Conservation (phyloP, 441 rosid genomes). For the Kokia cookei region DNA sequence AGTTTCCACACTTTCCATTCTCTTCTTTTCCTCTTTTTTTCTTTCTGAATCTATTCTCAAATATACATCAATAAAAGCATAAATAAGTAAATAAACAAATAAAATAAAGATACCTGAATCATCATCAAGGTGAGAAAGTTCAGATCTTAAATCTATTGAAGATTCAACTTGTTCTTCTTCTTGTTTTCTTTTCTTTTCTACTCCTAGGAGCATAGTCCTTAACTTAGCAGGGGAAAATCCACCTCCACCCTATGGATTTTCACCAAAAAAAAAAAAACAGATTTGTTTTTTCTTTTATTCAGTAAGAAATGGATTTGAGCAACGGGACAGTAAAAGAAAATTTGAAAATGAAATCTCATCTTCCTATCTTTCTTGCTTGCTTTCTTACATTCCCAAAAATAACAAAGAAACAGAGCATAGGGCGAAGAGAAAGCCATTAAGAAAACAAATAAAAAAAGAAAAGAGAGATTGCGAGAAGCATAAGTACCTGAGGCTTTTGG, state of each 20-base stretch:
- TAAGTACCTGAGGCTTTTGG: conserved; percentile 51
- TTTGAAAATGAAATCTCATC: conserved; percentile 11
- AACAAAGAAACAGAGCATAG: conserved; percentile 17
- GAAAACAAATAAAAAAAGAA: background rate
- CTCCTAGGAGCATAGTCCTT: conserved; percentile 61
- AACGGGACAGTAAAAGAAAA: conserved; percentile 8
- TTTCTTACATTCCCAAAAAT: conserved; percentile 5
- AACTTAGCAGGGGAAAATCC: conserved; percentile 75
- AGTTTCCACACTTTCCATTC: background rate
- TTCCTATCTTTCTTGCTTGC: background rate
- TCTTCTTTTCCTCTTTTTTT: background rate
- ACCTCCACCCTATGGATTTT: conserved; percentile 34
- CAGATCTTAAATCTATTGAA: conserved; percentile 43
- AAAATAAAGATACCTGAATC: conserved; percentile 32
- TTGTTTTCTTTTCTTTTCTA: conserved; percentile 46
- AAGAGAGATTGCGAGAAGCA: background rate
- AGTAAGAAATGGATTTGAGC: conserved; percentile 7
- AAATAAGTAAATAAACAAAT: background rate
- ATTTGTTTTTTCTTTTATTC: background rate
- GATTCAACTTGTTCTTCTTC: conserved; percentile 32
- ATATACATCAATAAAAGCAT: background rate
- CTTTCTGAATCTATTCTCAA: background rate
- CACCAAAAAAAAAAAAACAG: background rate
- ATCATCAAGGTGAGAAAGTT: conserved; percentile 30
- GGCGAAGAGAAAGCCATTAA: conserved; percentile 22